phyloP scores from a whole-genome alignment of 2,329 filamentous ascomycete species.

The Fusarium concolor region DNA sequence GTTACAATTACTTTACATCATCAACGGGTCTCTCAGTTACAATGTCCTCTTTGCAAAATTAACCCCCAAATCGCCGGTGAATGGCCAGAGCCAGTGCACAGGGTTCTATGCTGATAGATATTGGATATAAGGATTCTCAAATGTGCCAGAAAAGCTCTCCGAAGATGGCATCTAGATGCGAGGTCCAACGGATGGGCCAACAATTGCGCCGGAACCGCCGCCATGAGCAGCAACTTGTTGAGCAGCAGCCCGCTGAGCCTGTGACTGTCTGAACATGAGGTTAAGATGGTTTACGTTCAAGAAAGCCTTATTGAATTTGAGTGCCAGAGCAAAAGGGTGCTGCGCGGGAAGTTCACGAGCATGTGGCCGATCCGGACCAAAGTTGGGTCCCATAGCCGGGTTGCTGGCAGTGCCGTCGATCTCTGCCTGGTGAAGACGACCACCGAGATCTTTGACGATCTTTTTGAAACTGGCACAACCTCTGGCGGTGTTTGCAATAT shows the following conservation, averaged over 20 bases:
- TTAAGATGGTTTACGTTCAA: neutral
- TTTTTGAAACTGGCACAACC: neutral
- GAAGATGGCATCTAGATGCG: neutral
- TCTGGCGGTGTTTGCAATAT: neutral
- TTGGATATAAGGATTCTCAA: too few species aligned
- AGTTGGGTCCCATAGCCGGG: neutral
- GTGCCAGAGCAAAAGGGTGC: neutral
- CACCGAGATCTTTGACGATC: neutral
- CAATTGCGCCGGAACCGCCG: too few species aligned
- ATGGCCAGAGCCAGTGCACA: too few species aligned
- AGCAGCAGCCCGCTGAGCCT: neutral
- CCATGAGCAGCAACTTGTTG: neutral
- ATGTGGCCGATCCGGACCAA: neutral
- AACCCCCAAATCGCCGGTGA: neutral
- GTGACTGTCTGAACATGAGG: too few species aligned
- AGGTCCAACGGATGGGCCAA: neutral
- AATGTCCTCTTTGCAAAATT: neutral
- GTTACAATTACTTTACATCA: conserved; percentile 4
- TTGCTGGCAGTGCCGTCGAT: neutral
- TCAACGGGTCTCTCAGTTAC: neutral
- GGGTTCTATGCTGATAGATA: too few species aligned
- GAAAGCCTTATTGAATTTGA: neutral
- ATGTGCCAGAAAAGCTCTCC: too few species aligned
- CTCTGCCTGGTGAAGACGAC: conserved; percentile 3
- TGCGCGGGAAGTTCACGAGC: neutral